phyloP scores from a whole-genome alignment of 495 filamentous ascomycete genomes.

The Neurospora intermedia region DNA sequence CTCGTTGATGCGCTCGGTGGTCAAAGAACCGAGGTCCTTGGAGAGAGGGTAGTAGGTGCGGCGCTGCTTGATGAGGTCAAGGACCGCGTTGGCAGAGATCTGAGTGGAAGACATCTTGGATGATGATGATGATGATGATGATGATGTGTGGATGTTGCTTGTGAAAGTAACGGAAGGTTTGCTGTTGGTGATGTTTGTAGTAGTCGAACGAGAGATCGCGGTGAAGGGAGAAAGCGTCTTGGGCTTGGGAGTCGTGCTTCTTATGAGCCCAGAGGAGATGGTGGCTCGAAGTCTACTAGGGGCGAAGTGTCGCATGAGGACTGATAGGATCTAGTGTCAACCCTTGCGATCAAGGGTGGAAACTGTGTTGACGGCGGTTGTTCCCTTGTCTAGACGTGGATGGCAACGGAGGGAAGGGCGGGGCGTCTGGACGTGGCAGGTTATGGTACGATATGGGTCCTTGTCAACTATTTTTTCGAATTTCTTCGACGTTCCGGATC shows the following conservation, averaged over 20 bases:
- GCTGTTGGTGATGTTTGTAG: conserved; percentile 5
- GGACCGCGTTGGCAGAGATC: conserved; percentile 28
- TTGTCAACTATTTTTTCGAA: background rate
- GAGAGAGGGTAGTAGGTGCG: conserved; percentile 50
- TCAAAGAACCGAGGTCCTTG: conserved; percentile 38
- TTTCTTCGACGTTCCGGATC: background rate
- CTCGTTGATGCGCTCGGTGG: conserved; percentile 41
- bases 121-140: background rate
- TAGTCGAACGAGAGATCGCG: conserved; percentile 2
- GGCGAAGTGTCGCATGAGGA: background rate
- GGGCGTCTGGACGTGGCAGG: background rate
- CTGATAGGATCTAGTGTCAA: background rate
- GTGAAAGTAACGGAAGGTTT: conserved; percentile 4
- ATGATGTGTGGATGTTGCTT: conserved; percentile 7
- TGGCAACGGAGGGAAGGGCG: background rate
- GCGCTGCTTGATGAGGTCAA: conserved; percentile 44
- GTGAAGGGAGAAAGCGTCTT: background rate
- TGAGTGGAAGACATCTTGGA: conserved; percentile 17
- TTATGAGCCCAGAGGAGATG: conserved; percentile 1
- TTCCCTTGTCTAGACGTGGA: background rate
- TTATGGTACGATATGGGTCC: background rate
- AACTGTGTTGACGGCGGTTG: background rate
- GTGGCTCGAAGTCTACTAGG: background rate
- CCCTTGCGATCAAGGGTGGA: background rate
- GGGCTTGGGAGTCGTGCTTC: background rate